These are phyloP conservation scores for Hypholoma sublateritium DNA, from an alignment of 768 basidiomycete genomes.

Conservation along the genomic window DNA sequence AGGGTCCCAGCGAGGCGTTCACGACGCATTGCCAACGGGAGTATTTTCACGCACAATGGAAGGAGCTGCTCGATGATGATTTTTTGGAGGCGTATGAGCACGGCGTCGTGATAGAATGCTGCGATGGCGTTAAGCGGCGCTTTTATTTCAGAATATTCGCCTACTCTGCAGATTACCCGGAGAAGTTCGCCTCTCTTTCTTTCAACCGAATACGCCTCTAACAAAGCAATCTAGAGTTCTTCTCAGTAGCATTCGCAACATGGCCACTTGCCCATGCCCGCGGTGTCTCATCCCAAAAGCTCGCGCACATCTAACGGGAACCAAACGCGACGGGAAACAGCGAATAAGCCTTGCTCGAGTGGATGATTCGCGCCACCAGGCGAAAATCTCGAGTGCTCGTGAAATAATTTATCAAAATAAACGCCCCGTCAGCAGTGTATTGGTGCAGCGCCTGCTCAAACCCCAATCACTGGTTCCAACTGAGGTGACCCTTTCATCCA, in stretches of 20 bases:
- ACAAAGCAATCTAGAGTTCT: conserved; percentile 4
- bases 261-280: conserved; percentile 25
- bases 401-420: too few relatives aligned
- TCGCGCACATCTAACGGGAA: too few relatives aligned
- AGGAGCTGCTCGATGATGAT: conserved; percentile 16
- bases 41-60: conserved; percentile 29
- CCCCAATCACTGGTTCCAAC: neutral
- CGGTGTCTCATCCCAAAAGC: conserved; percentile 15
- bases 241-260: neutral
- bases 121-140: conserved; percentile 28
- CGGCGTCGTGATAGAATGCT: conserved; percentile 30
- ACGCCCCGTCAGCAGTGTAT: too few relatives aligned
- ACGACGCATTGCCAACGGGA: conserved; percentile 27
- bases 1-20: neutral
- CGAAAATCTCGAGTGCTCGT: too few relatives aligned
- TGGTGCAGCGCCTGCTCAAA: neutral
- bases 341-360: conserved; percentile 8
- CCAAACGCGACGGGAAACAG: conserved; percentile 9
- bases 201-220: conserved; percentile 21
- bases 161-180: conserved; percentile 36
- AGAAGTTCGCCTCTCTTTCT: conserved; percentile 31
- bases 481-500: neutral
- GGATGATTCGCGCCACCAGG: neutral
- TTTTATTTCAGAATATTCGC: conserved; percentile 31
- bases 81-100: conserved; percentile 22